A percentile compares a stretch with the other conserved stretches of the same genome.
Conservation (phyloP, 441 rosid genomes). For the Arabidopsis hybrid region DNA sequence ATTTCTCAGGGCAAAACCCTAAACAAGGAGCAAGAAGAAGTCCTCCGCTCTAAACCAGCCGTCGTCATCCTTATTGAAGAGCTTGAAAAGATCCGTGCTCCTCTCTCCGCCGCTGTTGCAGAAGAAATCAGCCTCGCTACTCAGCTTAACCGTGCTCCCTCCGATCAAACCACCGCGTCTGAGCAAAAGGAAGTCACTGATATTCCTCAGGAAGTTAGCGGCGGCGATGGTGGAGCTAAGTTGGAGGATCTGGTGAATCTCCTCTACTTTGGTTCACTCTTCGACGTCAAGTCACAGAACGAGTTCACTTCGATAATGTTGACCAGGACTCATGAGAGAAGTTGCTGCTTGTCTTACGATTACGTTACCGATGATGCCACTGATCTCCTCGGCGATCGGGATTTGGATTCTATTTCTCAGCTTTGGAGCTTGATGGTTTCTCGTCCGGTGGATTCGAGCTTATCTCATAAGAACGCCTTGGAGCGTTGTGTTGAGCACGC, state of each 20-base stretch:
- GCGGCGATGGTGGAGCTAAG: slow-evolving; percentile 14
- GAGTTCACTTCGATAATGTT: slow-evolving; percentile 82
- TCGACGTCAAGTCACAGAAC: slow-evolving; percentile 81
- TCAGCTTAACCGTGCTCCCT: slow-evolving; percentile 32
- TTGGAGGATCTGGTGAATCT: slow-evolving; percentile 77
- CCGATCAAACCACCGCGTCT: slow-evolving; percentile 28
- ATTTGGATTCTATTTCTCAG: slow-evolving; percentile 72
- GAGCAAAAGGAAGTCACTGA: slow-evolving; percentile 25
- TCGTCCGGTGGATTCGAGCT: slow-evolving; percentile 70
- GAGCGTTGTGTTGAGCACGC: slow-evolving; percentile 73
- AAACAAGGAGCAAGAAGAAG: slow-evolving; percentile 86
- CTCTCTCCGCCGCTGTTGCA: slow-evolving; percentile 65
- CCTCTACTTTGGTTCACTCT: slow-evolving; percentile 80
- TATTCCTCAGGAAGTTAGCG: slow-evolving; percentile 11
- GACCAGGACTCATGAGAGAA: slow-evolving; percentile 85
- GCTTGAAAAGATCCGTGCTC: slow-evolving; percentile 85
- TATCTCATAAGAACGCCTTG: slow-evolving; percentile 81
- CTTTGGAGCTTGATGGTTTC: slow-evolving; percentile 69
- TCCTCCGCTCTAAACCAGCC: slow-evolving; percentile 79
- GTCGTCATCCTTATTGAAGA: slow-evolving; percentile 77
- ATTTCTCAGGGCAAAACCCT: slow-evolving; percentile 75
- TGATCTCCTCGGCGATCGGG: slow-evolving; percentile 78
- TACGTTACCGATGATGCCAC: slow-evolving; percentile 86
- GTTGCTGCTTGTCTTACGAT: slow-evolving; percentile 90
- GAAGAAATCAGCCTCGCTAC: slow-evolving; percentile 73